Evolutionary conservation across 2,329 filamentous ascomycete species (phyloP), one percentile per base, ranked within the genome.

Genomic region (Fusarium incarnatum): DNA sequence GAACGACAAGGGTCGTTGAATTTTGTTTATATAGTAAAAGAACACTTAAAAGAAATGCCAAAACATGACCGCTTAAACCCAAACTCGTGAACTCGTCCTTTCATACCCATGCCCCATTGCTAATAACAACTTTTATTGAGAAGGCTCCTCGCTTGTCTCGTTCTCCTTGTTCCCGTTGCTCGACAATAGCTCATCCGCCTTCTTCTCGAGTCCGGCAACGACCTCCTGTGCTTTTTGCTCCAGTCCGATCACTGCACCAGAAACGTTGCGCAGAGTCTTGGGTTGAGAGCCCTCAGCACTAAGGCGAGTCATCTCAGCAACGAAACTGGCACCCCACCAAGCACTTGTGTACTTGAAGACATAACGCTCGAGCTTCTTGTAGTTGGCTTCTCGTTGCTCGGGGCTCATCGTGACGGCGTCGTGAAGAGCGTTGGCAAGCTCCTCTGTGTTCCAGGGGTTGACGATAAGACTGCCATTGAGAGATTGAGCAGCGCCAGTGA

Each of bases 361-460:
- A 78, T 98, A 98, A 81, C 93, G 93, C 78, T 96, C 92, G 63
- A 99, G 85, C 81, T 98, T 98, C 78, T 91, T 89, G 83, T 93
- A 98, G 81, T 98, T 98, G 60, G 91, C 85, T 64, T 91, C 89
- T 56, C 94, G 90, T 82, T 96, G 92, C 81, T 97, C 94, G 20
- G 94, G 89, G 56, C 91, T 91, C 94, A 98, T 98, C 57, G 94
- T 97, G 45, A 98, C 94, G n/a, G 95, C 94, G 72, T 97, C 94
- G 80, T 98, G 92, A 73, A 98, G 94, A 8, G 94, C 93, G 75
- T 94, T 93, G 42, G 95, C 94, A 40, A 98, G 85, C 80, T 98
- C 95, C 78, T 98, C 94, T 0, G 94, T 98, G 79, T 98, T 98
- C 96, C 96, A 99, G 2, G 96, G 96, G 81, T 99, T 99, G 77